Base-by-base conservation (phyloP, 257 asterid genomes). In the Echites panduratus region DNA sequence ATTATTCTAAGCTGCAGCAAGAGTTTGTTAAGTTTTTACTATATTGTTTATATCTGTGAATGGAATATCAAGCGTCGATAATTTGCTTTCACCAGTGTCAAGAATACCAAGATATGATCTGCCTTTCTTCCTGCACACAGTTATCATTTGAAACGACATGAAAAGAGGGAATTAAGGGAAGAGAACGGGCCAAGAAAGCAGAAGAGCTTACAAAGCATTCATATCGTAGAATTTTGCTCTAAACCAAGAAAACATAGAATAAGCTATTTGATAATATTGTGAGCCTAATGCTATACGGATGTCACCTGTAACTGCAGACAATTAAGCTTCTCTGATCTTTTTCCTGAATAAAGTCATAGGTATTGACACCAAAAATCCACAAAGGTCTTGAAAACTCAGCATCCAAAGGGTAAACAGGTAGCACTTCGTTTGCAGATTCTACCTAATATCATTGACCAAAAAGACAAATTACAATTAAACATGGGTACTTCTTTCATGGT, bases 381-480 rank as follows among this genome's bases (percentile, higher is more conserved):
- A 94, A 82, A 22, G 99, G 99, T 79, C 82, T 87, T 40, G 98
- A 75, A 83, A 94, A 94, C 87, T 94, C 99, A 20, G 95, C 97
- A 79, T 91, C 68, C 68, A 87, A 73, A 17, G 89, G 74, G 85
- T 87, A 89, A 73, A 94, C 86, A 40, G 96, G 93, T 35, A 84
- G 74, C 78, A 91, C 88, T 82, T 90, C 89, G 59, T 88, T 94
- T 35, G 89, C 76, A 74, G 96, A 83, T 81, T 94, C 98, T 79
- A 88, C 90, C 99, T 94, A 76, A 47, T 40, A 48, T 54, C 47
- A 75, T 66, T 72, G 64, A 40, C 38, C 9, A 62, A 58, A 52
- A n/a, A 12, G 16, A 56, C 4, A n/a, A 32, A 2, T 45, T 29
- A 67, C 24, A 66, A 47, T 48, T 29, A 74, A 41, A 49, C n/a